Evolutionary conservation across 2,329 filamentous ascomycete species (phyloP), one percentile per base, ranked within the genome.

Genomic region (Didymellaceae sp.): DNA sequence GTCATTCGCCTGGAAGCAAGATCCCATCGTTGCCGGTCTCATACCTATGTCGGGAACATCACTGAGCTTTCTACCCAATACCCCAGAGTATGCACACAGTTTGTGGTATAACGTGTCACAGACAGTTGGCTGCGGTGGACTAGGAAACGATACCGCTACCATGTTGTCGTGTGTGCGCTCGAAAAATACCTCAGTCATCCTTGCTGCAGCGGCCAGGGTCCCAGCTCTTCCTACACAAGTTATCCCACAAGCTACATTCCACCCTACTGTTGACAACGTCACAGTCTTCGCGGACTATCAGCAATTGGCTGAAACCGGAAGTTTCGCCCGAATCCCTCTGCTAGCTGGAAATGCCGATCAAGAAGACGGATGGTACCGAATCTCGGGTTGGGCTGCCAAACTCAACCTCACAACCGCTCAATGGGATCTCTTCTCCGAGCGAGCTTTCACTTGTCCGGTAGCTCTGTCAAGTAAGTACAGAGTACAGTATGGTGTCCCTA

Each of bases 11-110:
- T 80, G 75, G 46, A 58, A 59, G 6, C 42, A 74, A 0, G 76
- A 82, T 20, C 78, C 81, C 6, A 82, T 83, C 10, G 75, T 75
- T n/a, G 63, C 71, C 6, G 78, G 73, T 3, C 65, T 80, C 8
- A 78, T 82, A 46, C 67, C 75, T 3, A 71, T 76, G 24, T 82
- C 80, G 4, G 80, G 80, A 2, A 79, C 74, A 3, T 75, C 71
- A 2, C 59, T 72, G 31, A 67, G 66, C 50, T 71, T 65, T 37
- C 37, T 59, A 32, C 58, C 55, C 6, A 67, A 66, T 28, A 72
- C 65, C 0, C 59, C 54, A 16, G 57, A 65, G 9, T 56, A 62
- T 13, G 59, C 58, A 2, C 65, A 63, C 33, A 46, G 57, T 8
- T 34, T 63, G 5, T 71, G 72, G 54, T 66, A 65, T 21, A 76